A percentile compares a stretch with the other conserved stretches of the same genome.
Evolutionary conservation across 2,329 filamentous ascomycete genomes (phyloP).

Genomic region (Elsinoe fawcettii): DNA sequence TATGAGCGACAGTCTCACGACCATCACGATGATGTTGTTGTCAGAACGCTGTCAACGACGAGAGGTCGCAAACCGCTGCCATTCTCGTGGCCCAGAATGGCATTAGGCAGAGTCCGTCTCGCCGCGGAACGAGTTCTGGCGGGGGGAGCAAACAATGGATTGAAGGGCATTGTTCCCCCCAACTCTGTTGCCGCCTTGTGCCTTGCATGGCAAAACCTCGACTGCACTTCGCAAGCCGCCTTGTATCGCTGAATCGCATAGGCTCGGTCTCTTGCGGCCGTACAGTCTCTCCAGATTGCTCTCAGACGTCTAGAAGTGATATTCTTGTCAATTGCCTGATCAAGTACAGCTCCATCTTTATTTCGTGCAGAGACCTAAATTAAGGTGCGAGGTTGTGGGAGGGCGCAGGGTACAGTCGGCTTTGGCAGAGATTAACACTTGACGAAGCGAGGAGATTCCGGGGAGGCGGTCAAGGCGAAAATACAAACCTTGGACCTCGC

Average conservation of each 20-base stretch:
- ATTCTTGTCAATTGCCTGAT: neutral
- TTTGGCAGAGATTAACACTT: neutral
- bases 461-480: neutral
- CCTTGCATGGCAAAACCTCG: neutral
- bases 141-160: neutral
- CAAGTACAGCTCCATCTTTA: neutral
- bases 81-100: no score
- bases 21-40: no score
- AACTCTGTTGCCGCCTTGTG: neutral
- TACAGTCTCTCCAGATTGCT: neutral
- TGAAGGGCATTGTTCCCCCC: neutral
- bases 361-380: neutral
- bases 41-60: no score
- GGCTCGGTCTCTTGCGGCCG: neutral
- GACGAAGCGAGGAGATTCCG: neutral
- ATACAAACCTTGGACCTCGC: neutral
- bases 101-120: no score
- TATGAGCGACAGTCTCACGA: no score
- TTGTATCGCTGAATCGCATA: neutral
- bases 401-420: neutral
- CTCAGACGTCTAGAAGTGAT: neutral
- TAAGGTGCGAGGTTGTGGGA: neutral
- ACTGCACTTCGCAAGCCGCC: neutral
- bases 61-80: no score
- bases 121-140: no score